Percentiles rank a stretch among this genome's conserved stretches.
Evolutionary conservation across 495 filamentous ascomycete genomes (phyloP).

Genomic region (Tuber borchii): DNA sequence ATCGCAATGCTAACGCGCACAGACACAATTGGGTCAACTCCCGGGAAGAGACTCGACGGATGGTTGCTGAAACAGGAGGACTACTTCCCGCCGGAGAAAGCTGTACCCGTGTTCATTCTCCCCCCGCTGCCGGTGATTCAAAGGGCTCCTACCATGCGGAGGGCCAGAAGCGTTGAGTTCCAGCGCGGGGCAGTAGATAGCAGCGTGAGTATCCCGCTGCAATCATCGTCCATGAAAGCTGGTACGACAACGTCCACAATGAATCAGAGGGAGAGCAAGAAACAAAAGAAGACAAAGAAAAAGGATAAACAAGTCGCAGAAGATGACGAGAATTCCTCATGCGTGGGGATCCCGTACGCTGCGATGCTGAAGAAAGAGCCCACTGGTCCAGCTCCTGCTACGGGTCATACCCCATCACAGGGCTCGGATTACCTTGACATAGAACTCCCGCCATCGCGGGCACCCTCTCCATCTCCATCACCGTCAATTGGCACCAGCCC

Average conservation of each 20-base stretch:
- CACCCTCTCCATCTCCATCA: background rate
- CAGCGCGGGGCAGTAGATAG: background rate
- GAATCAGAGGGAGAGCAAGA: background rate
- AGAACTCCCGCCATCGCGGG: background rate
- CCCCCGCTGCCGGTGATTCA: conserved; percentile 2
- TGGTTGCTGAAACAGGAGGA: conserved; percentile 15
- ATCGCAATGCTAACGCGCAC: conserved; percentile 9
- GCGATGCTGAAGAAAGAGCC: conserved; percentile 13
- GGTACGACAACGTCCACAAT: conserved; percentile 4
- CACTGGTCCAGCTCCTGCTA: background rate
- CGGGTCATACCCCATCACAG: background rate
- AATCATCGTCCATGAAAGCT: background rate
- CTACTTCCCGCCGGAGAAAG: conserved; percentile 10
- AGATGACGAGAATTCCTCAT: conserved; percentile 9
- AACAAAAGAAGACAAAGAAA: background rate
- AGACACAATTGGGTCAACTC: conserved; percentile 13
- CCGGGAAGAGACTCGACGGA: conserved; percentile 7
- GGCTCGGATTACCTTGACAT: background rate
- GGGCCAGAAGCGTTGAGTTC: background rate
- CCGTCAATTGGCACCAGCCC: background rate
- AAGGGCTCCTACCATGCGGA: background rate
- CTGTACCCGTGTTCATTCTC: conserved; percentile 4
- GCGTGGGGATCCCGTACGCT: conserved; percentile 20
- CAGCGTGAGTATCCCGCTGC: background rate
- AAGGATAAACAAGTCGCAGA: conserved; percentile 1